Conservation (phyloP, 2,329 filamentous ascomycete species). For the Ascochyta koolunga region DNA sequence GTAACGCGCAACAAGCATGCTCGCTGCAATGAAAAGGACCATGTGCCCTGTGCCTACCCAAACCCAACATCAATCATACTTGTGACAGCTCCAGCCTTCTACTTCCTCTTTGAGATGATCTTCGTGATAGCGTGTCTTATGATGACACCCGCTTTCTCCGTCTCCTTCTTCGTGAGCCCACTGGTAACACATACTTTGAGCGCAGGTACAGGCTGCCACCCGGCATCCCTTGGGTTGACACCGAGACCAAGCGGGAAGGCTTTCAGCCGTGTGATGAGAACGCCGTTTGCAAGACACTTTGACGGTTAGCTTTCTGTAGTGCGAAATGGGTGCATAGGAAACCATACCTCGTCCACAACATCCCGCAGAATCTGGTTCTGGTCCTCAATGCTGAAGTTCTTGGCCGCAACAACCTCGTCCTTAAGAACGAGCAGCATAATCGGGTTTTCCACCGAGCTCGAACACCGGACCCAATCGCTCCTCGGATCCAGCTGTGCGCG, state of each 20-base stretch:
- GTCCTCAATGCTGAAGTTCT: constrained; percentile 72
- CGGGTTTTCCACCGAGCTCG: constrained; percentile 83
- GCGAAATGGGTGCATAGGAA: not conserved
- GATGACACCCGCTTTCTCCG: constrained; percentile 87
- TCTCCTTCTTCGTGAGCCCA: constrained; percentile 89
- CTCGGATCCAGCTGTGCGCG: constrained; percentile 86
- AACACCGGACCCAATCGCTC: constrained; percentile 89
- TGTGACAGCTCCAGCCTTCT: not conserved
- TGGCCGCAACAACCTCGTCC: constrained; percentile 75
- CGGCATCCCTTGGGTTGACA: constrained; percentile 68
- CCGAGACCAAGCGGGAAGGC: constrained; percentile 67
- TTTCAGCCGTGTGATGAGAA: constrained; percentile 88
- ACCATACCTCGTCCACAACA: constrained; percentile 88
- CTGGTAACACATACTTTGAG: constrained; percentile 91
- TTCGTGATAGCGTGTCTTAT: constrained; percentile 95
- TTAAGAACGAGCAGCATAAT: constrained; percentile 85
- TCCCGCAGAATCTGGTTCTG: constrained; percentile 88
- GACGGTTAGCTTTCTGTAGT: constrained; percentile 7
- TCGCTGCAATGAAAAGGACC: not conserved
- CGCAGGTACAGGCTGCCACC: constrained; percentile 74
- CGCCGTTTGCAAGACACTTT: constrained; percentile 82
- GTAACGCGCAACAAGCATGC: not conserved
- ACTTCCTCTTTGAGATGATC: constrained; percentile 69
- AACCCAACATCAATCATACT: constrained; percentile 7
- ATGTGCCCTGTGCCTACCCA: not conserved